phyloP scores from a whole-genome alignment of 257 asterid species.

The Schizonepeta tenuifolia region DNA sequence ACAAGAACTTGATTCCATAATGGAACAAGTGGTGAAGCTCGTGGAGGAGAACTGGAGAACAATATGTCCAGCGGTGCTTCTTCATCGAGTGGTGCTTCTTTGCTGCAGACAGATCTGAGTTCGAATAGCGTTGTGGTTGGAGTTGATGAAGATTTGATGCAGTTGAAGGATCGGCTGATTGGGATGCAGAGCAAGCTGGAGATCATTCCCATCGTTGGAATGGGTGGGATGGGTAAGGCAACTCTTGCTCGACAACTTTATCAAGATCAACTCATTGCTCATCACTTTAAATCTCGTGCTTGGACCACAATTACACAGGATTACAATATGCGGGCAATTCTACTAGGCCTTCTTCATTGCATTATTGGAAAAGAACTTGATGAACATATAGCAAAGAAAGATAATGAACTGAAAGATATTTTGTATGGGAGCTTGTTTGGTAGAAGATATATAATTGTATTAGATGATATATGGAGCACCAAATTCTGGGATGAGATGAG shows the following conservation, averaged over 20 bases:
- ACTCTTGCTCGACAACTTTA: too few species aligned
- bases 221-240: too few species aligned
- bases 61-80: too few species aligned
- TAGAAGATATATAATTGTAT: constrained; percentile 13
- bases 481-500: constrained; percentile 16
- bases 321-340: not conserved
- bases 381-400: not conserved
- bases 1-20: not conserved
- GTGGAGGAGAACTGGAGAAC: too few species aligned
- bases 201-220: too few species aligned
- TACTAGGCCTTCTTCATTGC: not conserved
- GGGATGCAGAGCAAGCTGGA: too few species aligned
- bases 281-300: not conserved
- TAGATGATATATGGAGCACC: constrained; percentile 32
- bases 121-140: too few species aligned
- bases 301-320: constrained; percentile 34
- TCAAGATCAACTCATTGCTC: too few species aligned
- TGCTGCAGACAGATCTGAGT: too few species aligned
- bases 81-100: too few species aligned
- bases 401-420: not conserved
- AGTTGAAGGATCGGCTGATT: too few species aligned
- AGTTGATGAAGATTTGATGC: too few species aligned
- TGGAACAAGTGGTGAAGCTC: not conserved
- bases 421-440: not conserved
- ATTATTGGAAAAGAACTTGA: not conserved